phyloP scores from a whole-genome alignment of 805 yeast genomes.

The Sugiyamaella marilandica region DNA sequence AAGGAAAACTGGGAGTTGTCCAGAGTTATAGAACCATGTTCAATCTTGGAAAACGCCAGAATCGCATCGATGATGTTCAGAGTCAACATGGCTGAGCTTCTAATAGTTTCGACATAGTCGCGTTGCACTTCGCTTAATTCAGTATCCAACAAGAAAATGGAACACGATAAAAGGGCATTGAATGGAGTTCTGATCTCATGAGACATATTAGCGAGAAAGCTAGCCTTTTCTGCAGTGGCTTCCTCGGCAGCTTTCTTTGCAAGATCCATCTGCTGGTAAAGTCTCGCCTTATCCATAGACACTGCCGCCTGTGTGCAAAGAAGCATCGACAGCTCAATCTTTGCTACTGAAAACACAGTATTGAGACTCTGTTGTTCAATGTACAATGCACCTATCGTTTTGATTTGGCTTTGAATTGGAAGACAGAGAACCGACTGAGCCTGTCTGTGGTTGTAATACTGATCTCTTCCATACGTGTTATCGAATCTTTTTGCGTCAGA shows the following conservation, averaged over 20 bases:
- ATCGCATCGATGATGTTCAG: slow-evolving; percentile 51
- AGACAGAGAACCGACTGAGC: slow-evolving; percentile 40
- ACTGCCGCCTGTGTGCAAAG: slow-evolving; percentile 51
- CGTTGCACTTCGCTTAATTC: slow-evolving; percentile 40
- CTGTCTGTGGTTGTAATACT: slow-evolving; percentile 36
- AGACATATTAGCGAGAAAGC: slow-evolving; percentile 51
- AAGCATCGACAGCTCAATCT: slow-evolving; percentile 39
- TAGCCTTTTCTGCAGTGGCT: slow-evolving; percentile 51
- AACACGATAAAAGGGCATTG: slow-evolving; percentile 41
- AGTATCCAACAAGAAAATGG: slow-evolving; percentile 39
- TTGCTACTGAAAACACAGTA: slow-evolving; percentile 33
- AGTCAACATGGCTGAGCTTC: slow-evolving; percentile 47
- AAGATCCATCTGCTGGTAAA: slow-evolving; percentile 45
- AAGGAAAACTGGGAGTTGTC: slow-evolving; percentile 43
- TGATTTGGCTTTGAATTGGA: slow-evolving; percentile 42
- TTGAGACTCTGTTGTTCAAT: slow-evolving; percentile 35
- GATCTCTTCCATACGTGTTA: slow-evolving; percentile 35
- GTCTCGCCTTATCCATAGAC: slow-evolving; percentile 43
- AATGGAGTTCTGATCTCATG: slow-evolving; percentile 56
- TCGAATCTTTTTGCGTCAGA: slow-evolving; percentile 36
- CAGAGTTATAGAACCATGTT: slow-evolving; percentile 48
- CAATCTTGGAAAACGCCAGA: slow-evolving; percentile 50
- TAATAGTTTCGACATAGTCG: slow-evolving; percentile 50
- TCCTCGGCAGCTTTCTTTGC: slow-evolving; percentile 41
- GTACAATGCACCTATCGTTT: slow-evolving; percentile 44